phyloP scores from a whole-genome alignment of 176 grass and related monocot species.

The Tillandsia fasciculata region DNA sequence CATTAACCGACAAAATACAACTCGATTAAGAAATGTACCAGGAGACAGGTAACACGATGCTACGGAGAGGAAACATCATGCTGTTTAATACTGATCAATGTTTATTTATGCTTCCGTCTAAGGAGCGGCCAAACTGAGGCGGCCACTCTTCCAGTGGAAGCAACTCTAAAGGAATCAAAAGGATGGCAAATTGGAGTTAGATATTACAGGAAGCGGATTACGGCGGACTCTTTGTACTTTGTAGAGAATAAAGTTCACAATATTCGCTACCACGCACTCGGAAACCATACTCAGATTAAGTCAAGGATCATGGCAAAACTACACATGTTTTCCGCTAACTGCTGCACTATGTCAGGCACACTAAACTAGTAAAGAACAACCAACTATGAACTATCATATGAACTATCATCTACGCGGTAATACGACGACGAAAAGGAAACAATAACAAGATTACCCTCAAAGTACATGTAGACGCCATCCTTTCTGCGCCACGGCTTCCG shows the following conservation, averaged over 20 bases:
- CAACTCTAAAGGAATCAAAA: slow-evolving; percentile 4
- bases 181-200: background rate
- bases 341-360: too few relatives aligned
- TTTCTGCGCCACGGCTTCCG: slow-evolving; percentile 90
- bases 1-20: background rate
- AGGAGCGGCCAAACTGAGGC: slow-evolving; percentile 18
- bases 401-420: background rate
- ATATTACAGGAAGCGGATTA: background rate
- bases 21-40: slow-evolving; percentile 14
- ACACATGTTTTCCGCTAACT: too few relatives aligned
- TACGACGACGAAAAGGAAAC: background rate
- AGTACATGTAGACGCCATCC: slow-evolving; percentile 98
- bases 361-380: background rate
- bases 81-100: slow-evolving; percentile 33
- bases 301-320: too few relatives aligned
- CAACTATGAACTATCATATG: background rate
- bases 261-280: too few relatives aligned
- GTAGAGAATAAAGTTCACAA: too few relatives aligned
- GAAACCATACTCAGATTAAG: too few relatives aligned
- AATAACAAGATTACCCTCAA: slow-evolving; percentile 45
- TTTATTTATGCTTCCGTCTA: slow-evolving; percentile 23
- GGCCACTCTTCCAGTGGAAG: slow-evolving; percentile 16
- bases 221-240: too few relatives aligned
- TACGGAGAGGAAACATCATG: slow-evolving; percentile 15
- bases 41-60: slow-evolving; percentile 31